Evolutionary conservation across 805 yeast genomes (phyloP).

Genomic region (Metschnikowia arizonensis): DNA sequence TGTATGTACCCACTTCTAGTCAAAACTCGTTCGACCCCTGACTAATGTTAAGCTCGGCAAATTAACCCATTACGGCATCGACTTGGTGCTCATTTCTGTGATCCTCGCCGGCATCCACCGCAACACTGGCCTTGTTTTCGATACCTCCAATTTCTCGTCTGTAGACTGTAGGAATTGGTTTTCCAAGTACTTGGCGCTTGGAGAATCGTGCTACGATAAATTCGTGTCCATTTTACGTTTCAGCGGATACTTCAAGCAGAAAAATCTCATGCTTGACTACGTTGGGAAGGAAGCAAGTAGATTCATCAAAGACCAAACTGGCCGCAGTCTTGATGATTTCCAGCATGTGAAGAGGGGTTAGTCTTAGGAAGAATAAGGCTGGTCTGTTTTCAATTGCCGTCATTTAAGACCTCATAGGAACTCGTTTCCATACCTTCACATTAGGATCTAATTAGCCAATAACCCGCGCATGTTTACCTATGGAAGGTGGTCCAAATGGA

Average conservation of each 20-base stretch:
- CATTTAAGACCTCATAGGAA: too few species aligned
- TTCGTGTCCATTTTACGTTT: conserved; percentile 42
- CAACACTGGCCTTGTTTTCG: conserved; percentile 68
- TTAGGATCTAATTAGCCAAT: too few species aligned
- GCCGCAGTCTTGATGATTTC: conserved; percentile 26
- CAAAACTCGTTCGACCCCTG: not conserved
- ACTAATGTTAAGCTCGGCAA: conserved; percentile 48
- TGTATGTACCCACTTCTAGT: conserved; percentile 4
- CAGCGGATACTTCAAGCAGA: conserved; percentile 51
- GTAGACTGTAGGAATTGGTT: conserved; percentile 44
- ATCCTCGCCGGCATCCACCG: conserved; percentile 82
- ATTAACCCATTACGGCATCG: conserved; percentile 68
- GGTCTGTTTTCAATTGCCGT: too few species aligned
- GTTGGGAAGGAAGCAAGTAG: conserved; percentile 27
- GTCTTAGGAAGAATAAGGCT: too few species aligned
- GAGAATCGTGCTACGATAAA: conserved; percentile 55
- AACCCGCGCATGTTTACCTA: too few species aligned
- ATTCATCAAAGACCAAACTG: conserved; percentile 17
- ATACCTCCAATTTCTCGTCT: conserved; percentile 49
- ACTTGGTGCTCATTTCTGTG: conserved; percentile 73
- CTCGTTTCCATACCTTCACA: too few species aligned
- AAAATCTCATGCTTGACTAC: conserved; percentile 34
- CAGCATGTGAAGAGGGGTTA: not conserved
- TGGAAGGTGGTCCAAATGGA: too few species aligned
- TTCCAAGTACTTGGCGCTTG: conserved; percentile 51